These are phyloP conservation scores for Citrullus mucosospermus DNA, from an alignment of 306 rosid genomes.

Conservation along the genomic window DNA sequence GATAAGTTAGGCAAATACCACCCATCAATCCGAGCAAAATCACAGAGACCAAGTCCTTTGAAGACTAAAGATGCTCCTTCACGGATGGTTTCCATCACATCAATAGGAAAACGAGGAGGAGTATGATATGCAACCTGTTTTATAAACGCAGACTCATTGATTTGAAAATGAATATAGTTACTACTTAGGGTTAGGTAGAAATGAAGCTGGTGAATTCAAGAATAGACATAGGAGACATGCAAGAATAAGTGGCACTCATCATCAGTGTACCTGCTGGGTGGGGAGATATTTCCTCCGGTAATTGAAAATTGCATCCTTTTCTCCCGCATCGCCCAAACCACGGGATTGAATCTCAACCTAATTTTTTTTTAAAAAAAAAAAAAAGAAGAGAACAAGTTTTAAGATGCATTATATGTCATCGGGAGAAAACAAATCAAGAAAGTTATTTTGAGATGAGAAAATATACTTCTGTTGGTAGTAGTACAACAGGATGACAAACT, in stretches of 20 bases:
- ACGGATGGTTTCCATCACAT: slow-evolving; percentile 57
- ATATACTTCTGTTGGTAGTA: slow-evolving; percentile 82
- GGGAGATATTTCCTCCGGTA: slow-evolving; percentile 95
- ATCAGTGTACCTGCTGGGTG: slow-evolving; percentile 68
- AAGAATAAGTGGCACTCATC: neutral
- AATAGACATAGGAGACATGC: neutral
- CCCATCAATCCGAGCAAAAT: slow-evolving; percentile 95
- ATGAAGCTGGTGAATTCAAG: neutral
- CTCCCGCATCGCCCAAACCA: slow-evolving; percentile 47
- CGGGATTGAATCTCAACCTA: slow-evolving; percentile 79
- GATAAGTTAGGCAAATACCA: slow-evolving; percentile 72
- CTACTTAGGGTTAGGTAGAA: neutral
- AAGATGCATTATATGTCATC: neutral
- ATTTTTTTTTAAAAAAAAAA: neutral
- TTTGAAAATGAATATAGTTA: neutral
- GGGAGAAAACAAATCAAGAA: neutral
- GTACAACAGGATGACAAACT: slow-evolving; percentile 63
- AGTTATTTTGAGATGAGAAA: neutral
- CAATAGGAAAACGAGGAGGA: slow-evolving; percentile 82
- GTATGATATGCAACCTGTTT: slow-evolving; percentile 86
- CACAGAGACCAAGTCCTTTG: slow-evolving; percentile 48
- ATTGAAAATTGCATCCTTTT: slow-evolving; percentile 92
- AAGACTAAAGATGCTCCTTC: slow-evolving; percentile 79
- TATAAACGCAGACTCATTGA: slow-evolving; percentile 6
- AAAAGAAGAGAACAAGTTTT: slow-evolving; percentile 16